These are phyloP conservation scores for Echinochloa phyllopogon DNA, from an alignment of 176 grass and related monocot species.

Conservation along the genomic window DNA sequence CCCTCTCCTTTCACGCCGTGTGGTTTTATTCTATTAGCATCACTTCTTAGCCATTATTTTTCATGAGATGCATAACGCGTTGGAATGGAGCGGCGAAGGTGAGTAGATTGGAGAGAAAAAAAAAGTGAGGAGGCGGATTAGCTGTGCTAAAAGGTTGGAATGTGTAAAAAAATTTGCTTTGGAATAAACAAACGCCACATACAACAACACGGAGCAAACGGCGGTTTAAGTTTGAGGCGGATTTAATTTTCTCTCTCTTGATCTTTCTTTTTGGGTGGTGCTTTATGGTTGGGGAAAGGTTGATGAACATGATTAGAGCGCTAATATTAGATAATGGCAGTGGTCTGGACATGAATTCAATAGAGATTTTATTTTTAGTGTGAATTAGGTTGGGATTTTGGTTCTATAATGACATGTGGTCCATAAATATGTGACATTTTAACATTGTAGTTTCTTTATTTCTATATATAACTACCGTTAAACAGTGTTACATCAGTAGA, in stretches of 20 bases:
- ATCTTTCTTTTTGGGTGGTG: background rate
- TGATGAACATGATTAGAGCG: constrained; percentile 26
- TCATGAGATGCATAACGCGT: background rate
- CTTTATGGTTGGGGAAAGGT: constrained; percentile 10
- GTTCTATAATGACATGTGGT: background rate
- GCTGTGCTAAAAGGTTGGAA: constrained; percentile 60
- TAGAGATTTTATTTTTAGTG: background rate
- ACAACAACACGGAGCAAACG: constrained; percentile 13
- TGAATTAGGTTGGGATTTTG: no score
- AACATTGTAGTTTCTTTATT: no score
- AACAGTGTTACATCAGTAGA: no score
- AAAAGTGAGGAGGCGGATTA: constrained; percentile 45
- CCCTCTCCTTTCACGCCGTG: background rate
- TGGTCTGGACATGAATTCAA: background rate
- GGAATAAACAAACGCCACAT: constrained; percentile 43
- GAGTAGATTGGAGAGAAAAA: constrained; percentile 3
- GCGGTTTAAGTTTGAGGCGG: background rate
- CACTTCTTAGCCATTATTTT: constrained; percentile 28
- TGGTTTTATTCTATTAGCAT: constrained; percentile 39
- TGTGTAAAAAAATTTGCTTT: constrained; percentile 51
- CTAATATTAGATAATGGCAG: constrained; percentile 22
- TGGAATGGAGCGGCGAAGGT: constrained; percentile 26
- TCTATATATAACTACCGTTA: no score
- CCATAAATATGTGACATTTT: background rate
- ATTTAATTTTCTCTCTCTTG: background rate